Evolutionary conservation across 371 early-diverging fungal genomes (phyloP).

Genomic region (Saksenaea oblongispora): DNA sequence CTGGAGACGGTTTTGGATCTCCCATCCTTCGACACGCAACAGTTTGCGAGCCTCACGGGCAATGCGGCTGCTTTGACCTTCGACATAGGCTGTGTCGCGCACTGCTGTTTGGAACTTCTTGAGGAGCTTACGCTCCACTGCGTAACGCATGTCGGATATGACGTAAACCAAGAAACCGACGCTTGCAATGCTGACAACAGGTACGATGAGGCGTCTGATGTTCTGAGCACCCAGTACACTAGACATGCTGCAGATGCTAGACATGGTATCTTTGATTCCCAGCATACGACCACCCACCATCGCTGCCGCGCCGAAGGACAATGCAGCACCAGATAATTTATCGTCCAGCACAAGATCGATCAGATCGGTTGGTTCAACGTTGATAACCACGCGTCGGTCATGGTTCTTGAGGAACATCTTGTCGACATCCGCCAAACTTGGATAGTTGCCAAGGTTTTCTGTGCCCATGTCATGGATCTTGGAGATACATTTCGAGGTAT

Average conservation of each 20-base stretch:
- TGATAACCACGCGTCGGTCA: constrained; percentile 47
- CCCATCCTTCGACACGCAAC: constrained; percentile 82
- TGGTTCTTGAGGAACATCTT: constrained; percentile 50
- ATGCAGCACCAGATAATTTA: constrained; percentile 48
- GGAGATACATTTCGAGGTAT: constrained; percentile 59
- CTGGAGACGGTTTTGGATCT: constrained; percentile 83
- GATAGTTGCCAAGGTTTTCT: constrained; percentile 51
- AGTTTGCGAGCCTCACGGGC: constrained; percentile 73
- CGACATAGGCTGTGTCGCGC: constrained; percentile 65
- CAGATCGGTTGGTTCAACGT: constrained; percentile 70
- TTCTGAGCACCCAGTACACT: constrained; percentile 35
- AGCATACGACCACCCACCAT: constrained; percentile 52
- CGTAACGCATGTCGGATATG: constrained; percentile 81
- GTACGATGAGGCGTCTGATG: constrained; percentile 42
- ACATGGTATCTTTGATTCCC: constrained; percentile 47
- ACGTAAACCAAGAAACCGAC: constrained; percentile 77
- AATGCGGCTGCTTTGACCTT: constrained; percentile 71
- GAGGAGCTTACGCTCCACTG: constrained; percentile 80
- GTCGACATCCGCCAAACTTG: constrained; percentile 43
- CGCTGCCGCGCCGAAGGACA: constrained; percentile 41
- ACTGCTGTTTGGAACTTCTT: constrained; percentile 74
- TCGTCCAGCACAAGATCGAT: constrained; percentile 65
- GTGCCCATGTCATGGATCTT: constrained; percentile 64
- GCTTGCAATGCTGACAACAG: constrained; percentile 58
- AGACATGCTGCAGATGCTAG: constrained; percentile 46